Evolutionary conservation across 441 rosid genomes (phyloP), one percentile per base, ranked within the genome.

Genomic region (Croton laevigatus): DNA sequence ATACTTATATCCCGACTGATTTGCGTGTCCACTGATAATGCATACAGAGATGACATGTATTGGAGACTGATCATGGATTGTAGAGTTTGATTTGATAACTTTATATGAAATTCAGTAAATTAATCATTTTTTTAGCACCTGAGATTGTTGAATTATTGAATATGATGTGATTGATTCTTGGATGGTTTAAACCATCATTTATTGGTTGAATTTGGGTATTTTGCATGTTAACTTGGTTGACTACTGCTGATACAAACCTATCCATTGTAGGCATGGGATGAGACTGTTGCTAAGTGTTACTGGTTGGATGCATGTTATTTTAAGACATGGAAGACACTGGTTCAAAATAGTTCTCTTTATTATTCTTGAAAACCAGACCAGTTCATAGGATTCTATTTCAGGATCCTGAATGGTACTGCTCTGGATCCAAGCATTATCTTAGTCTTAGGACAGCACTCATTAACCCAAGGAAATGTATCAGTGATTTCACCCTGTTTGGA

Each of bases 361-460:
- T 38, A 49, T 40, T 51, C 22, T 71, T 17, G 37, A 70, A 49
- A 70, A 49, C 42, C 19, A 19, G n/a, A 5, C 16, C 59, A 40
- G 44, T 17, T 19, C 64, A 44, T 71, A 53, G 75, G 64, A 71
- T 71, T 52, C 62, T 40, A 71, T 71, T n/a, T 62, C 46, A 7
- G 20, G 36, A 9, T 5, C 22, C 14, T 27, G 32, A 27, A 11
- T 13, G 23, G 51, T 3, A 34, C 59, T 48, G 53, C 32, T 27
- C 46, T 16, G 20, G 36, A 9, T 5, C 22, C 14, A 44, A 16
- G 16, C 53, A 38, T 40, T 20, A 46, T 46, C 22, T 49, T 49
- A 34, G 14, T 19, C 32, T 20, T 51, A 19, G 42, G 20, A 27
- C 38, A 57, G n/a, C 59, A 59, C n/a, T 46, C 16, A 6, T 49